Conservation (phyloP, 352 stramenopile species). For the Thalassiosira oceanica region DNA sequence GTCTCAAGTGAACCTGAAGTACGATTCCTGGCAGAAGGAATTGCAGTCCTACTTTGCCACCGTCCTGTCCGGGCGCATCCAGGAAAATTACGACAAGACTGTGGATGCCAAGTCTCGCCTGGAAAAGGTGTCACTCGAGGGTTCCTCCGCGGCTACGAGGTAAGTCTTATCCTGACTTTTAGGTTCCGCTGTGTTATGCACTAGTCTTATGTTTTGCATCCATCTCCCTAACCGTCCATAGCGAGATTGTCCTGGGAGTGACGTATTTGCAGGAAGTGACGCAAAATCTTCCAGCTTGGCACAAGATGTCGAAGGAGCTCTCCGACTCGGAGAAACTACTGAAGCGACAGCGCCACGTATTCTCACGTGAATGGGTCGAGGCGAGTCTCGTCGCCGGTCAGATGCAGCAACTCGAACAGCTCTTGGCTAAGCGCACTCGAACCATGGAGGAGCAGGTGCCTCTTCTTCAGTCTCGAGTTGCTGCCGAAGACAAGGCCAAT, state of each 20-base stretch:
- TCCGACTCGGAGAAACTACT: conserved; percentile 93
- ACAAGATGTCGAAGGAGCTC: conserved; percentile 86
- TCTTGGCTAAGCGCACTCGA: conserved; percentile 76
- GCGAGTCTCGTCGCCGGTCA: conserved; percentile 93
- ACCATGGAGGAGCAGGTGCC: conserved; percentile 96
- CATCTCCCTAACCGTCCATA: no score
- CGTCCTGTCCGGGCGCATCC: conserved; percentile 91
- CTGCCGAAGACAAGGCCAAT: conserved; percentile 91
- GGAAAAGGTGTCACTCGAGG: conserved; percentile 92
- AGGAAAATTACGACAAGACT: conserved; percentile 80
- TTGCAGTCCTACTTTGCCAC: conserved; percentile 93
- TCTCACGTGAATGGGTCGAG: conserved; percentile 94
- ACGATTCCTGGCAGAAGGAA: conserved; percentile 99
- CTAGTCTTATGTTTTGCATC: no score
- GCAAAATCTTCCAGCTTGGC: conserved; percentile 61
- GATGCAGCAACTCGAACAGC: conserved; percentile 91
- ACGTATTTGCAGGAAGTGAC: conserved; percentile 85
- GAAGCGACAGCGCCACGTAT: conserved; percentile 94
- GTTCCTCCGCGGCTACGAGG: conserved; percentile 85
- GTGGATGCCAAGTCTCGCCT: conserved; percentile 82
- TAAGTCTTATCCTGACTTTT: no score
- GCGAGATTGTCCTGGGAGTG: conserved; percentile 91
- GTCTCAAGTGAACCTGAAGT: conserved; percentile 94
- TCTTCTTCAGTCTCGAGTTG: conserved; percentile 95
- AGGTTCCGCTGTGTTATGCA: no score